Percentiles rank a stretch among this genome's conserved stretches.
Evolutionary conservation across 2,329 filamentous ascomycete species (phyloP).

Genomic region (Golovinomyces cichoracearum): DNA sequence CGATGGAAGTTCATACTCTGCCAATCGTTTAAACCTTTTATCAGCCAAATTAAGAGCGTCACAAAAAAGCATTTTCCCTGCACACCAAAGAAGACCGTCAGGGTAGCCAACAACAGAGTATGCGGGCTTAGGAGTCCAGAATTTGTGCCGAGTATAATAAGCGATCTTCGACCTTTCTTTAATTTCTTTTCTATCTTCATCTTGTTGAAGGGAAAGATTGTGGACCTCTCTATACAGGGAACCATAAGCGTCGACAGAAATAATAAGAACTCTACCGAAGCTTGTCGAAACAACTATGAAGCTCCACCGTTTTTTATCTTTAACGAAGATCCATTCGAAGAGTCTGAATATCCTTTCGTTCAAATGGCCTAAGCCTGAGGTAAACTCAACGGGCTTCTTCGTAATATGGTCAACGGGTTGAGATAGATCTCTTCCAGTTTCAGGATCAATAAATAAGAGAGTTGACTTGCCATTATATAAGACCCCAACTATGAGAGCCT

Average conservation of each 20-base stretch:
- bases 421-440: conserved; percentile 27
- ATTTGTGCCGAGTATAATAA: conserved; percentile 29
- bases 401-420: conserved; percentile 19
- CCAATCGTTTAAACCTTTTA: conserved; percentile 25
- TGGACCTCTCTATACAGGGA: neutral
- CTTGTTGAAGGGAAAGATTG: conserved; percentile 2
- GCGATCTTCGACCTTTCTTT: conserved; percentile 16
- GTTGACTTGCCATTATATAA: conserved; percentile 20
- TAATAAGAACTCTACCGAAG: conserved; percentile 28
- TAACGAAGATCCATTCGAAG: conserved; percentile 35
- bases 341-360: conserved; percentile 35
- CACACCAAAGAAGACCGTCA: conserved; percentile 30
- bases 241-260: conserved; percentile 20
- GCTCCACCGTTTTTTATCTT: conserved; percentile 30
- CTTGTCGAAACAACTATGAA: conserved; percentile 36
- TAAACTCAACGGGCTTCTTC: conserved; percentile 20
- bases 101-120: conserved; percentile 29
- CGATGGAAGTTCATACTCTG: conserved; percentile 25
- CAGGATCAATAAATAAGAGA: conserved; percentile 29
- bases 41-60: conserved; percentile 25
- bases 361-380: conserved; percentile 28
- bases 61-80: conserved; percentile 28
- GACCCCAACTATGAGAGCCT: conserved; percentile 28
- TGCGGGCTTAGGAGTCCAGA: conserved; percentile 23
- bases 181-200: neutral